Percentiles rank a stretch among this genome's conserved stretches.
Conservation (phyloP, 257 asterid species). For the Plantago ovata region DNA sequence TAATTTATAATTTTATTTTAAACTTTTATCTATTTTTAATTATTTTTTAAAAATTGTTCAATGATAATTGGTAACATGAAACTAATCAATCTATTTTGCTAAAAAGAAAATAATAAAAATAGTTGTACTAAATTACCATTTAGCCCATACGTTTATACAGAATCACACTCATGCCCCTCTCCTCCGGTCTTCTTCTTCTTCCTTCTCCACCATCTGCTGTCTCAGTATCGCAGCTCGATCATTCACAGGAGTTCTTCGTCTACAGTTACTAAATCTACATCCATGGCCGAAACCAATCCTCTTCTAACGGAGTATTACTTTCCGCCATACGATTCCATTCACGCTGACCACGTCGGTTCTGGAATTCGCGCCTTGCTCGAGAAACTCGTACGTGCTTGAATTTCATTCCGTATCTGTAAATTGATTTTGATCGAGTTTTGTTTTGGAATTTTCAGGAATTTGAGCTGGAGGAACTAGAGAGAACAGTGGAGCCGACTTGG, state of each 20-base stretch:
- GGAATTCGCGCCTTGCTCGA: conserved; percentile 79
- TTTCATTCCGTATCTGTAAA: background rate
- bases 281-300: conserved; percentile 45
- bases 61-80: too few relatives aligned
- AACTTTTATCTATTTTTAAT: too few relatives aligned
- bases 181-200: conserved; percentile 72
- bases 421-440: background rate
- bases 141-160: conserved; percentile 29
- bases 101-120: too few relatives aligned
- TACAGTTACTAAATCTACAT: too few relatives aligned
- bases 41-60: too few relatives aligned
- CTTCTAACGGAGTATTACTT: conserved; percentile 68
- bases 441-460: conserved; percentile 42
- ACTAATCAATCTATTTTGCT: too few relatives aligned
- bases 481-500: conserved; percentile 91
- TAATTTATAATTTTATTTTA: too few relatives aligned
- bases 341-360: conserved; percentile 81
- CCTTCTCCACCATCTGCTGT: conserved; percentile 56
- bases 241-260: conserved; percentile 30
- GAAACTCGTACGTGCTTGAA: conserved; percentile 43
- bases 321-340: conserved; percentile 80
- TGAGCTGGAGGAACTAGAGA: conserved; percentile 80
- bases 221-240: conserved; percentile 49
- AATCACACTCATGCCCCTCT: conserved; percentile 64
- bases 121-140: conserved; percentile 22